A percentile compares a stretch with the other conserved stretches of the same genome.
These are phyloP conservation scores for Claviceps pazoutovae DNA, from an alignment of 2,329 filamentous ascomycete species.

Conservation along the genomic window DNA sequence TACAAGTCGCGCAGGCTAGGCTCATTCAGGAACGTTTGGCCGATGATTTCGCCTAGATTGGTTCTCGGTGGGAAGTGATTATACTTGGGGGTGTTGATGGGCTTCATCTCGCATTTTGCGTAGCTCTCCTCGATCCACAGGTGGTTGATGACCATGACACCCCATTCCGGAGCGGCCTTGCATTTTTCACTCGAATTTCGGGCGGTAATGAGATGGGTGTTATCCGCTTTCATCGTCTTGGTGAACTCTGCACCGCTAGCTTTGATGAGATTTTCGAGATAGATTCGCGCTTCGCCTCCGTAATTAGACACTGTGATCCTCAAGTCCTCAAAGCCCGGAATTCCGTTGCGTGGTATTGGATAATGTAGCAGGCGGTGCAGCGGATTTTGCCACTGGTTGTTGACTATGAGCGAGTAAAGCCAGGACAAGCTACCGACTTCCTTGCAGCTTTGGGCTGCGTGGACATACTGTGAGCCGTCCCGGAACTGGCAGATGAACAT, in stretches of 20 bases:
- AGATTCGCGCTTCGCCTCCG: constrained; percentile 81
- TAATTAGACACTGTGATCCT: constrained; percentile 92
- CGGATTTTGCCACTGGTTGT: constrained; percentile 80
- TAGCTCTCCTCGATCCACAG: constrained; percentile 97
- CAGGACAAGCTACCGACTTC: constrained; percentile 86
- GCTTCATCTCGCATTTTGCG: constrained; percentile 67
- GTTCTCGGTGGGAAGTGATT: constrained; percentile 77
- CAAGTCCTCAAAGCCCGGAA: constrained; percentile 64
- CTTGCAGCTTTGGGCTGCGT: constrained; percentile 62
- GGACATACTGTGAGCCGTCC: constrained; percentile 63
- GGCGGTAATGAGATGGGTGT: constrained; percentile 90
- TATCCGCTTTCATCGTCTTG: constrained; percentile 87
- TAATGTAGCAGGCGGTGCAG: constrained; percentile 78
- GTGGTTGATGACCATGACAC: constrained; percentile 80
- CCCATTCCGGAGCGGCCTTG: constrained; percentile 83
- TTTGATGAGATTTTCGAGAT: constrained; percentile 80
- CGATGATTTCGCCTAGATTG: constrained; percentile 85
- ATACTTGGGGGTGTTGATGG: constrained; percentile 60
- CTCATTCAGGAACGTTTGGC: constrained; percentile 69
- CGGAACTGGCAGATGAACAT: constrained; percentile 82
- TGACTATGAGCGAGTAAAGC: constrained; percentile 84
- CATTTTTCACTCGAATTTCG: constrained; percentile 86
- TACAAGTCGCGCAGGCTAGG: constrained; percentile 49
- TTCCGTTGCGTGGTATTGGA: constrained; percentile 60
- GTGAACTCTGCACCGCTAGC: constrained; percentile 81